Base-by-base conservation (phyloP, 805 yeast genomes). In the Blastobotrys attinorum region DNA sequence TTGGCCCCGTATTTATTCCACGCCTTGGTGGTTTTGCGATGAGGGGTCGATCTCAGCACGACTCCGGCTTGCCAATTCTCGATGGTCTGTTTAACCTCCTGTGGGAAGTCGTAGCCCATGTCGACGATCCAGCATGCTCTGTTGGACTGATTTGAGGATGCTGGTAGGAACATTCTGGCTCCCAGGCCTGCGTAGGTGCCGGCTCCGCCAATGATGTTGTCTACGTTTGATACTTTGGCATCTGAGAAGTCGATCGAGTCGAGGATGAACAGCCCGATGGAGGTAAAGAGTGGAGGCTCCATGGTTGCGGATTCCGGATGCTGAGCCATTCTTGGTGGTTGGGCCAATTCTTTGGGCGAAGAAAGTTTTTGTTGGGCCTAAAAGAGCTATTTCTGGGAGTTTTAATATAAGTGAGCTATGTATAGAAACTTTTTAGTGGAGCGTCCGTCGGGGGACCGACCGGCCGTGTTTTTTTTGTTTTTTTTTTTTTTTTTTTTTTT, bases 211-310 rank as follows among this genome's bases (percentile, higher is more conserved):
- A 85, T 69, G 5, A 89, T 70, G 57, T 84, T 60, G 34, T 47
- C 48, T 54, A 59, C 50, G 66, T 68, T 20, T 64, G 53, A 69
- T 44, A 45, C 64, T 6, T 21, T 31, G 40, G 49, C 63, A 50
- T 42, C 58, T 0, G 76, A 71, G 54, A 76, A 79, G 45, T 76
- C 79, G 52, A 88, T 85, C 50, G 86, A 95, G 61, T 89, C 97
- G 15, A 89, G 73, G 55, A 90, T 87, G 63, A 87, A 83, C 86
- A 89, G 81, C 37, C 96, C 97, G 67, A 84, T 67, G 1, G 94
- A 73, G 17, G 82, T 71, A 55, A 85, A 73, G 7, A 46, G 37
- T 6, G 49, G 49, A 7, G 31, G 5, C 3, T 36, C 31, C 20
- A 36, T 36, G 15, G 15, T 17, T n/a, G 31, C 31, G n/a, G n/a